Conservation (phyloP, 1,284 basidiomycete genomes). For the Rhodotorula glutinis region DNA sequence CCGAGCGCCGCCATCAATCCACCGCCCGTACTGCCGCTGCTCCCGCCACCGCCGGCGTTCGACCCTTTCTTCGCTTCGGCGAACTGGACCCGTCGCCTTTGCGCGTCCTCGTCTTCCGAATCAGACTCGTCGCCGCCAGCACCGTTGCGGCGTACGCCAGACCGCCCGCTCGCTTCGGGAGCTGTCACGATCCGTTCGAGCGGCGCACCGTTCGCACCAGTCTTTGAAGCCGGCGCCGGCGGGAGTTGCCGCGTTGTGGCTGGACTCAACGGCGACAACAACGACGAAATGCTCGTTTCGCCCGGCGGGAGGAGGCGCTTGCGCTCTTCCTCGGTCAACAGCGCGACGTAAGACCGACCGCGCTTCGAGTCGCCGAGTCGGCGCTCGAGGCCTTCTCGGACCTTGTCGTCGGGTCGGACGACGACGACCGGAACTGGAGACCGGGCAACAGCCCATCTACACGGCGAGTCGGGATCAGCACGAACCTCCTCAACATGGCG, state of each 20-base stretch:
- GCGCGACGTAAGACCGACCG: conserved; percentile 33
- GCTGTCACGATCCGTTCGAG: conserved; percentile 30
- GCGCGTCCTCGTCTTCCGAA: not conserved
- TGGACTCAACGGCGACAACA: no score
- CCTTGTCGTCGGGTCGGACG: conserved; percentile 54
- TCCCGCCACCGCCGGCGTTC: no score
- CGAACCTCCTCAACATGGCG: no score
- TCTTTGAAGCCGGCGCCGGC: not conserved
- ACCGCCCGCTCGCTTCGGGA: conserved; percentile 10
- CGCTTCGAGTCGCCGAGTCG: conserved; percentile 35
- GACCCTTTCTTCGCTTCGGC: not conserved
- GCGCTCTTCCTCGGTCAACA: conserved; percentile 17
- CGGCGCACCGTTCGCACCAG: not conserved
- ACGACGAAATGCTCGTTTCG: not conserved
- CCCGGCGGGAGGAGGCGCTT: not conserved
- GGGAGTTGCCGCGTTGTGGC: not conserved
- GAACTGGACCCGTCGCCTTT: not conserved
- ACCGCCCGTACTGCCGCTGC: not conserved
- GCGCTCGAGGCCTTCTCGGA: conserved; percentile 34
- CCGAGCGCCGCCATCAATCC: conserved; percentile 3
- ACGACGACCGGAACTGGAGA: conserved; percentile 91
- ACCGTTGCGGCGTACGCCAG: not conserved
- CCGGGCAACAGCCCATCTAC: conserved; percentile 73
- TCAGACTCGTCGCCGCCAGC: not conserved
- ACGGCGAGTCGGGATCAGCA: not conserved